phyloP scores from a whole-genome alignment of 2,329 filamentous ascomycete genomes.

The Trichoderma sp. region DNA sequence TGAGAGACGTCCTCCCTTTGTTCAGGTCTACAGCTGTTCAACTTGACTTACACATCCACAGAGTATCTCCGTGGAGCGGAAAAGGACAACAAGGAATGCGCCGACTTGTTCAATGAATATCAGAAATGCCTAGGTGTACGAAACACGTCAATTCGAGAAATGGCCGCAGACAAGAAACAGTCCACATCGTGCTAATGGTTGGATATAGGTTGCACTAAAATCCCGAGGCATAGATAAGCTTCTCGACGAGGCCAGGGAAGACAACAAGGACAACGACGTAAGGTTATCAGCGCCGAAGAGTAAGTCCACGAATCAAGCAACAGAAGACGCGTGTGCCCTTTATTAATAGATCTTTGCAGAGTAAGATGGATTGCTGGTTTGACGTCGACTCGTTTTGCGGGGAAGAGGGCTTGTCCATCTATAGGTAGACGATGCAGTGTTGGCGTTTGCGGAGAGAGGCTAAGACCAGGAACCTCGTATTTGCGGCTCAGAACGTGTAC shows the following conservation, averaged over 20 bases:
- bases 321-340: not conserved
- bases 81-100: constrained; percentile 81
- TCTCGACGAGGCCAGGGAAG: constrained; percentile 85
- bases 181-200: constrained; percentile 1
- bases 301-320: constrained; percentile 34
- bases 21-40: constrained; percentile 24
- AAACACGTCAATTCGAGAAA: not conserved
- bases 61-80: constrained; percentile 89
- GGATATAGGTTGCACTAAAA: constrained; percentile 74
- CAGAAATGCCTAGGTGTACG: constrained; percentile 78
- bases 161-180: not conserved
- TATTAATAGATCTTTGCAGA: constrained; percentile 3
- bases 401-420: not conserved
- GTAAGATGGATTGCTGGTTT: not conserved
- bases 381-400: not conserved
- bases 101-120: constrained; percentile 83
- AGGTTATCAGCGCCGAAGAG: constrained; percentile 49
- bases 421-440: not conserved
- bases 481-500: constrained; percentile 4
- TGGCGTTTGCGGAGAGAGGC: constrained; percentile 11
- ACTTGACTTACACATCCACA: constrained; percentile 40
- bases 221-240: constrained; percentile 90
- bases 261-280: constrained; percentile 84
- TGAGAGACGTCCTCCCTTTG: constrained; percentile 49
- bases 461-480: constrained; percentile 24